Conservation (phyloP, 495 filamentous ascomycete species). For the Aspergillus incahuasiensis region DNA sequence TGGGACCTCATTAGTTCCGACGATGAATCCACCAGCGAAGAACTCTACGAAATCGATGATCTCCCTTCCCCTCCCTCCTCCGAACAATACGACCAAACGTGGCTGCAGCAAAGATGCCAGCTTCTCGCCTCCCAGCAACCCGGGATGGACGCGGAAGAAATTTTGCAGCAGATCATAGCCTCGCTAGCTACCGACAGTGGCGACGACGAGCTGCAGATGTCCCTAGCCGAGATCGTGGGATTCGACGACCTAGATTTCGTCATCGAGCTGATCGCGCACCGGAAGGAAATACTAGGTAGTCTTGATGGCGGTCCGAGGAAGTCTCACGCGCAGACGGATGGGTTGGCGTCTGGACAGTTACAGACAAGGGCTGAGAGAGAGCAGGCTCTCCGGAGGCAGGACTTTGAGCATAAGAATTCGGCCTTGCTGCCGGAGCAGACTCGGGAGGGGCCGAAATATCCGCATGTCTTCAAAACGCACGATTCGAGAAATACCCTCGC, state of each 20-base stretch:
- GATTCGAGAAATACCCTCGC: constrained; percentile 79
- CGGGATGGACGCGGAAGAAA: constrained; percentile 55
- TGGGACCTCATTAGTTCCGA: constrained; percentile 87
- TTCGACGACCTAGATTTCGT: constrained; percentile 90
- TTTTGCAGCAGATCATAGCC: constrained; percentile 67
- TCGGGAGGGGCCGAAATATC: constrained; percentile 66
- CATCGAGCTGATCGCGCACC: constrained; percentile 72
- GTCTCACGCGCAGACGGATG: constrained; percentile 39
- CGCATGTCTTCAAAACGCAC: constrained; percentile 84
- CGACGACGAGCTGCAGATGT: constrained; percentile 83
- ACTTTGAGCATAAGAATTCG: constrained; percentile 78
- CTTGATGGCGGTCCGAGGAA: constrained; percentile 27
- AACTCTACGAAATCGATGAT: constrained; percentile 33
- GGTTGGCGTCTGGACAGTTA: constrained; percentile 51
- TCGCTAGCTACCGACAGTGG: constrained; percentile 59
- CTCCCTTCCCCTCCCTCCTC: constrained; percentile 18
- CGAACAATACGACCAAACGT: constrained; percentile 39
- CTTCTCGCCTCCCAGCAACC: constrained; percentile 54
- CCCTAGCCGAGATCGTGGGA: constrained; percentile 84
- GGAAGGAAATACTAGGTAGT: constrained; percentile 54
- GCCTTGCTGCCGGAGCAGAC: constrained; percentile 57
- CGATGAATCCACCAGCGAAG: constrained; percentile 49
- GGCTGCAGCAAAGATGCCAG: constrained; percentile 64
- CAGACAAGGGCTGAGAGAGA: constrained; percentile 74
- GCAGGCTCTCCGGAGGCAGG: constrained; percentile 63